phyloP scores from a whole-genome alignment of 2,329 filamentous ascomycete genomes.

The Nemania sp. region DNA sequence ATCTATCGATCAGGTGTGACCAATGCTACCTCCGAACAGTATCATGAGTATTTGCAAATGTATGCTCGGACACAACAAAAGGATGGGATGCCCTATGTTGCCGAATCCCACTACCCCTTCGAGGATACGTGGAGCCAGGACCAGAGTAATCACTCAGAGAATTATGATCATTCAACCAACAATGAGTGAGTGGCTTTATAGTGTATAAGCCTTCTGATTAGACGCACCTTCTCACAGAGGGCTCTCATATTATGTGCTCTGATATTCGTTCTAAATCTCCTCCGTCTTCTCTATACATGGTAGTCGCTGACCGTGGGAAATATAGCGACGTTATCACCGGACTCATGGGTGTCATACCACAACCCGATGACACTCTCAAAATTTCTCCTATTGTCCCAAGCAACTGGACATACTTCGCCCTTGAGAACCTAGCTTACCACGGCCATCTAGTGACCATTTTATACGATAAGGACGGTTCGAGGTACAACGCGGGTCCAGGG shows the following conservation, averaged over 20 bases:
- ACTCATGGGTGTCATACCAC: constrained; percentile 56
- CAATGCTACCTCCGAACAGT: constrained; percentile 54
- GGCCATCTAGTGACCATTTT: constrained; percentile 56
- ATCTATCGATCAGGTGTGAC: constrained; percentile 52
- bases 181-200: constrained; percentile 49
- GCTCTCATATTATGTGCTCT: no score
- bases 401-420: constrained; percentile 55
- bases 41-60: constrained; percentile 53
- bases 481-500: constrained; percentile 53
- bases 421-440: constrained; percentile 59
- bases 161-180: constrained; percentile 60
- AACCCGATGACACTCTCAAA: constrained; percentile 53
- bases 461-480: constrained; percentile 55
- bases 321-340: constrained; percentile 56
- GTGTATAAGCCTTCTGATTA: background rate
- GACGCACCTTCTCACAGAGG: background rate
- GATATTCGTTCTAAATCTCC: no score
- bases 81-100: constrained; percentile 57
- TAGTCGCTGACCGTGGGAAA: constrained; percentile 3
- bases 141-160: constrained; percentile 54
- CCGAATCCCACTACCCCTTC: constrained; percentile 58
- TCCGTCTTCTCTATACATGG: background rate
- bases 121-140: constrained; percentile 54
- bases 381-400: constrained; percentile 56
- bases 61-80: constrained; percentile 58